Percentiles rank a stretch among this genome's conserved stretches.
These are phyloP conservation scores for Pyricularia grisea DNA, from an alignment of 2,329 filamentous ascomycete genomes.

Conservation along the genomic window DNA sequence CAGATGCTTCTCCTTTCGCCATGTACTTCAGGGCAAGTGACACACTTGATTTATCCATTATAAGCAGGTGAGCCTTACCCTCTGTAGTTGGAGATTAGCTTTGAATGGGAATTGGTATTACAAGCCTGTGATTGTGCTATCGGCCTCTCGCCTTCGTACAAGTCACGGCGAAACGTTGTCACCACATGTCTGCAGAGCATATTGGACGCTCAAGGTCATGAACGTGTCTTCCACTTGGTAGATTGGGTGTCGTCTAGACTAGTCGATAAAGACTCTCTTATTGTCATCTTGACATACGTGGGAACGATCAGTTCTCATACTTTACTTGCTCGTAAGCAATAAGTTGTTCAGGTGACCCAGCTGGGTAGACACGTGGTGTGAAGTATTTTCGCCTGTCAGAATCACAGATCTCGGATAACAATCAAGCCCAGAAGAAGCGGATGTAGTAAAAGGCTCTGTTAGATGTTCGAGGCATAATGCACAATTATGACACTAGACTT, in stretches of 20 bases:
- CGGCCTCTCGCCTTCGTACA: not conserved
- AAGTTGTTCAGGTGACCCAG: not conserved
- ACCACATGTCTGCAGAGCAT: not conserved
- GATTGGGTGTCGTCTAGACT: not conserved
- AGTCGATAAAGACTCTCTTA: not conserved
- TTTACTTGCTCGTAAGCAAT: not conserved
- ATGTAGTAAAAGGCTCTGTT: not conserved
- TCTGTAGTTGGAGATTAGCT: not conserved
- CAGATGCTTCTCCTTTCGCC: not conserved
- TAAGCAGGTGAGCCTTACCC: not conserved
- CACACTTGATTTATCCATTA: not conserved
- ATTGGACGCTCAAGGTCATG: not conserved
- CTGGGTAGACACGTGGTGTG: not conserved
- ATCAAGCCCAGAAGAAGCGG: not conserved
- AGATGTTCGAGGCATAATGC: not conserved
- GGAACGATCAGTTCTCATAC: not conserved
- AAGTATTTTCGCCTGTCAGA: too few relatives aligned
- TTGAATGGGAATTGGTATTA: not conserved
- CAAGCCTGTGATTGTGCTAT: not conserved
- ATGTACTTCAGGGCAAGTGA: not conserved
- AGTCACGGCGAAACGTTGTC: not conserved
- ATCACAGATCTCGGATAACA: not conserved
- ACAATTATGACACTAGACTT: not conserved
- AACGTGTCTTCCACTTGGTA: not conserved
- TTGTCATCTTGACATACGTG: not conserved